Base-by-base conservation (phyloP, 2,329 filamentous ascomycete species). In the Davidsoniella eucalypti region DNA sequence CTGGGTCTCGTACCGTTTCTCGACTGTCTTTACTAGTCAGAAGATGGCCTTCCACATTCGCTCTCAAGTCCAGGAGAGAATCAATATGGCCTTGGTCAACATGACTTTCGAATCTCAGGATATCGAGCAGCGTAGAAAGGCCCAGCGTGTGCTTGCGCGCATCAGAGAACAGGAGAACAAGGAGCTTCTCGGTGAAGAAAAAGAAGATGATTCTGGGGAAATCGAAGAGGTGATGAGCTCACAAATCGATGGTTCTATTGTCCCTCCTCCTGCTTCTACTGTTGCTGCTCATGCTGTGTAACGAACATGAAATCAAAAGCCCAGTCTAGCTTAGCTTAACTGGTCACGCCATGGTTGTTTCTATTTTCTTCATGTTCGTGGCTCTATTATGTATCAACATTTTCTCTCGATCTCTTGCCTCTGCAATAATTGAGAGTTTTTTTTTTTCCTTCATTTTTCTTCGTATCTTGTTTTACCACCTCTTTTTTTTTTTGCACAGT, bases 1-100 rank as follows among this genome's bases (percentile, higher is more conserved):
- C 2, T 98, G 92, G 92, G 71, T 98, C 14, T 90, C 84, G 57
- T 96, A 90, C 64, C 81, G 90, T 5, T 94, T 90, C 63, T 72
- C 78, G 3, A 84, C 85, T 45, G 72, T 93, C 47, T 94, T 95
- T 63, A 74, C 69, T 5, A 84, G 81, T 55, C 77, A 90, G 57
- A 69, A 69, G 0, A 69, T 94, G 41, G 87, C 86, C 0, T 82
- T 84, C 55, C 80, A 94, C 60, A 77, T 86, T 45, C 94, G 94
- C 60, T 64, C 67, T 5, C 62, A 93, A 46, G 80, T 88, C 2
- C 88, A 95, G 65, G 71, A 78, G 47, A 79, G 76, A 61, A 88
- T 96, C 59, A 63, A 67, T 26, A 51, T 62, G 7, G 58, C 62
- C 2, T 59, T 69, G 23, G 62, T 65, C 26, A 68, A 74, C 25